These are phyloP conservation scores for Cystobasidium onofrii DNA, from an alignment of 768 basidiomycete species.

Conservation along the genomic window DNA sequence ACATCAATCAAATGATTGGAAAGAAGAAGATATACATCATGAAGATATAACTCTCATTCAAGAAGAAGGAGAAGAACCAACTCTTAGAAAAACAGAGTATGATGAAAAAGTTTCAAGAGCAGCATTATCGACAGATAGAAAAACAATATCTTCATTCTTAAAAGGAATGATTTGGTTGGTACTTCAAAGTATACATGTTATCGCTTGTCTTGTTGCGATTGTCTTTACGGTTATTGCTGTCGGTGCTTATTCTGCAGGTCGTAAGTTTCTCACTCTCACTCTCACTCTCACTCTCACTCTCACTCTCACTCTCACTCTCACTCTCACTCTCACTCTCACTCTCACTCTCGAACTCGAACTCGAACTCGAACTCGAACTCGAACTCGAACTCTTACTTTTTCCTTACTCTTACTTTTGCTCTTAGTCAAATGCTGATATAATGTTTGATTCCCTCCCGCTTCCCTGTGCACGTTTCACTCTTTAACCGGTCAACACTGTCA, in stretches of 20 bases:
- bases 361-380: too few species aligned
- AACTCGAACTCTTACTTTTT: too few species aligned
- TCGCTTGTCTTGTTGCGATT: not conserved
- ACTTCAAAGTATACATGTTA: not conserved
- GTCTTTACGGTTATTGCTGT: conserved; percentile 9
- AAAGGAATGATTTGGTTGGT: not conserved
- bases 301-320: not conserved
- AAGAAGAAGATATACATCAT: not conserved
- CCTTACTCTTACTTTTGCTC: too few species aligned
- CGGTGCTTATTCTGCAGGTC: conserved; percentile 6
- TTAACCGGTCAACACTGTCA: too few species aligned
- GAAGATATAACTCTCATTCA: not conserved
- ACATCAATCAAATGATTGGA: not conserved
- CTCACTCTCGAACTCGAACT: too few species aligned
- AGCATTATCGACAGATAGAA: not conserved
- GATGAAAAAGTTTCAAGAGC: not conserved
- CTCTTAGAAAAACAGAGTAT: not conserved
- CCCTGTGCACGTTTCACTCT: too few species aligned
- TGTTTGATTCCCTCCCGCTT: too few species aligned
- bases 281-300: not conserved
- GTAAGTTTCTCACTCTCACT: not conserved
- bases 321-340: not conserved
- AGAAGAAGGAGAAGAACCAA: not conserved
- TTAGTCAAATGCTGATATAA: too few species aligned
- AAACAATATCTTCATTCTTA: not conserved